Evolutionary conservation across 129 eudicot genomes (phyloP).

Genomic region (Centrapalus pauciflorus): DNA sequence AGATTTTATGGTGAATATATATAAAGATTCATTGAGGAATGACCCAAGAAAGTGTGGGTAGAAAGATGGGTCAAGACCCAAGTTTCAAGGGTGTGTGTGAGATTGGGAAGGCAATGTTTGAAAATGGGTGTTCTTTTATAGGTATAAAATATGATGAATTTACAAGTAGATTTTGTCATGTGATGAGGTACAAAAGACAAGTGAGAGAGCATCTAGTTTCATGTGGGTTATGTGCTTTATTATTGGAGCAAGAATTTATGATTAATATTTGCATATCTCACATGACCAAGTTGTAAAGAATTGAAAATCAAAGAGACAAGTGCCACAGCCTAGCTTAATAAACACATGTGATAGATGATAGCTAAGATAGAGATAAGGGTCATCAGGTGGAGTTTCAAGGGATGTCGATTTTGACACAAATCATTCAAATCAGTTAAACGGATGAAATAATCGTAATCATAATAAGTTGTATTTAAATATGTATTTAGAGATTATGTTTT

Average conservation of each 20-base stretch:
- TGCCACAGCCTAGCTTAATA: slow-evolving; percentile 22
- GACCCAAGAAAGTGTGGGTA: slow-evolving; percentile 24
- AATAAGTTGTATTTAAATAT: too few species aligned
- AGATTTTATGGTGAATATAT: slow-evolving; percentile 20
- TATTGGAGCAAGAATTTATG: slow-evolving; percentile 16
- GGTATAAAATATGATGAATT: slow-evolving; percentile 15
- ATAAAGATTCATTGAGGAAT: slow-evolving; percentile 16
- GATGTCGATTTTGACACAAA: too few species aligned
- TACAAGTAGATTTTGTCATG: slow-evolving; percentile 30
- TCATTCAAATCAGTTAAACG: too few species aligned
- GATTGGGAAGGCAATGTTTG: slow-evolving; percentile 11
- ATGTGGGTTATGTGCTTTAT: slow-evolving; percentile 36
- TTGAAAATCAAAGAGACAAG: slow-evolving; percentile 26
- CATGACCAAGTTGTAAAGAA: slow-evolving; percentile 36
- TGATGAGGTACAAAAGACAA: slow-evolving; percentile 33
- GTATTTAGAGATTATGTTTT: too few species aligned
- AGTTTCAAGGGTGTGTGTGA: slow-evolving; percentile 21
- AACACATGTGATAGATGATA: slow-evolving; percentile 21
- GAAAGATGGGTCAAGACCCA: slow-evolving; percentile 33
- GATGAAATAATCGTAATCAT: too few species aligned
- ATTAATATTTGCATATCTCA: slow-evolving; percentile 35
- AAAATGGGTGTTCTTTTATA: slow-evolving; percentile 20
- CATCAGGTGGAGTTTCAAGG: too few species aligned
- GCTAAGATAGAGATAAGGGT: slow-evolving; percentile 11
- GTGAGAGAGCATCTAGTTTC: slow-evolving; percentile 35